These are phyloP conservation scores for Leucosporidium creatinivorum DNA, from an alignment of 768 basidiomycete genomes.

Conservation along the genomic window DNA sequence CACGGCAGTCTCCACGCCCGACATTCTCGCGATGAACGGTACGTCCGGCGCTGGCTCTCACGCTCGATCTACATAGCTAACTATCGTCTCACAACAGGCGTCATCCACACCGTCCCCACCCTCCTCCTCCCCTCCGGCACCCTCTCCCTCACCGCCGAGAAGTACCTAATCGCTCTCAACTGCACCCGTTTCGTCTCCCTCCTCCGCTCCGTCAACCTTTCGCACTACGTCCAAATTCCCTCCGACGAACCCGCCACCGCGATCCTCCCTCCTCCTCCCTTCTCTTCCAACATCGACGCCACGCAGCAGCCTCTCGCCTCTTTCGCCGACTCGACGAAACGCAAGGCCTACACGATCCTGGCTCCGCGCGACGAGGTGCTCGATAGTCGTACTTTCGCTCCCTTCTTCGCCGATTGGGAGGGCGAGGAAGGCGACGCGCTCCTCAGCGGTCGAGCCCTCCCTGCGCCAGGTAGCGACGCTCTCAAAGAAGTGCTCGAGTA, in stretches of 20 bases:
- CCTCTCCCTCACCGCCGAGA: slow-evolving; percentile 81
- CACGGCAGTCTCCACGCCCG: slow-evolving; percentile 57
- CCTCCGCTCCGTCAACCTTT: slow-evolving; percentile 71
- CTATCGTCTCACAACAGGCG: slow-evolving; percentile 46
- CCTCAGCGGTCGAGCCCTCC: slow-evolving; percentile 43
- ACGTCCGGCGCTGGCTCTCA: neutral
- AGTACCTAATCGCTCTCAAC: slow-evolving; percentile 83
- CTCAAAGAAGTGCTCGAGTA: slow-evolving; percentile 70
- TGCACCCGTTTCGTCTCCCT: slow-evolving; percentile 85
- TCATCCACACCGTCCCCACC: slow-evolving; percentile 77
- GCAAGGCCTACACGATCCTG: slow-evolving; percentile 67
- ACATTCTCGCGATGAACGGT: slow-evolving; percentile 86
- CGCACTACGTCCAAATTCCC: slow-evolving; percentile 42
- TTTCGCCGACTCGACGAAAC: slow-evolving; percentile 41
- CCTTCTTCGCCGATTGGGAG: slow-evolving; percentile 5
- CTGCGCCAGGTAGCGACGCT: slow-evolving; percentile 59
- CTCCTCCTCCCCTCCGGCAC: slow-evolving; percentile 70
- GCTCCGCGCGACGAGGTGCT: slow-evolving; percentile 85
- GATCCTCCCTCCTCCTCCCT: slow-evolving; percentile 47
- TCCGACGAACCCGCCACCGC: slow-evolving; percentile 27
- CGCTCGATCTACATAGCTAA: neutral
- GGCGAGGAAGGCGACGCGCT: neutral
- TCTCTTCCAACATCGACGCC: neutral
- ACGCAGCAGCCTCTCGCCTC: slow-evolving; percentile 39
- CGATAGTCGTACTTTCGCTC: slow-evolving; percentile 27